A percentile compares a stretch with the other conserved stretches of the same genome.
These are phyloP conservation scores for Podila minutissima DNA, from an alignment of 192 early-diverging fungal genomes.

Conservation along the genomic window DNA sequence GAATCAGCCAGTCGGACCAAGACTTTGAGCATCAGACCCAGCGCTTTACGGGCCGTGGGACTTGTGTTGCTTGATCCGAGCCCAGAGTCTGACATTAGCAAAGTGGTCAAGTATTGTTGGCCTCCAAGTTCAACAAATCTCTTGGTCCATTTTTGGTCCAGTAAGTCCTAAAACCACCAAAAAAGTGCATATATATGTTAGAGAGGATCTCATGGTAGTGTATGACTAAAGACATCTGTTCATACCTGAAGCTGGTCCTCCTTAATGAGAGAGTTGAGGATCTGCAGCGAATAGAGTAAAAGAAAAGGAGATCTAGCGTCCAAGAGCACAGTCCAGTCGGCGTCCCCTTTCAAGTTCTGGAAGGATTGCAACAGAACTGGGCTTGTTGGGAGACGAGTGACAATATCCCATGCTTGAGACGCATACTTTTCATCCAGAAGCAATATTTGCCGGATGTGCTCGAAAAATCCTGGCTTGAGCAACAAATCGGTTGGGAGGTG, in stretches of 20 bases:
- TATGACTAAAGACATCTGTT: neutral
- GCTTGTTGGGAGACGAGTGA: conserved; percentile 50
- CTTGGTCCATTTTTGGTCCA: conserved; percentile 41
- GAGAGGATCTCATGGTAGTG: neutral
- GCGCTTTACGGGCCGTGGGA: conserved; percentile 28
- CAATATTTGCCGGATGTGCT: conserved; percentile 51
- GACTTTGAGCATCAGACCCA: conserved; percentile 38
- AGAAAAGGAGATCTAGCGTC: conserved; percentile 55
- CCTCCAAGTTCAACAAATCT: conserved; percentile 52
- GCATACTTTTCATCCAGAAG: conserved; percentile 56
- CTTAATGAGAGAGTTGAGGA: conserved; percentile 52
- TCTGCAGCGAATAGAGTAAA: conserved; percentile 57
- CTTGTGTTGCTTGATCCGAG: conserved; percentile 18
- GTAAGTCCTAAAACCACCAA: conserved; percentile 10
- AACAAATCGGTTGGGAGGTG: conserved; percentile 51
- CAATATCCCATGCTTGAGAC: conserved; percentile 52
- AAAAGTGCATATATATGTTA: neutral
- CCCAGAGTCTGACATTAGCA: conserved; percentile 47
- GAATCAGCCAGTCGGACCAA: conserved; percentile 36
- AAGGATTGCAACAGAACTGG: conserved; percentile 29
- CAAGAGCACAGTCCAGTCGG: conserved; percentile 48
- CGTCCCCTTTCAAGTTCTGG: conserved; percentile 29
- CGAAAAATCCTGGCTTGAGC: conserved; percentile 51
- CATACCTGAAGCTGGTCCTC: conserved; percentile 38
- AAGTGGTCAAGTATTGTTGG: conserved; percentile 33